Evolutionary conservation across 192 early-diverging fungal genomes (phyloP), one percentile per base, ranked within the genome.

Genomic region (Coemansia umbellata): DNA sequence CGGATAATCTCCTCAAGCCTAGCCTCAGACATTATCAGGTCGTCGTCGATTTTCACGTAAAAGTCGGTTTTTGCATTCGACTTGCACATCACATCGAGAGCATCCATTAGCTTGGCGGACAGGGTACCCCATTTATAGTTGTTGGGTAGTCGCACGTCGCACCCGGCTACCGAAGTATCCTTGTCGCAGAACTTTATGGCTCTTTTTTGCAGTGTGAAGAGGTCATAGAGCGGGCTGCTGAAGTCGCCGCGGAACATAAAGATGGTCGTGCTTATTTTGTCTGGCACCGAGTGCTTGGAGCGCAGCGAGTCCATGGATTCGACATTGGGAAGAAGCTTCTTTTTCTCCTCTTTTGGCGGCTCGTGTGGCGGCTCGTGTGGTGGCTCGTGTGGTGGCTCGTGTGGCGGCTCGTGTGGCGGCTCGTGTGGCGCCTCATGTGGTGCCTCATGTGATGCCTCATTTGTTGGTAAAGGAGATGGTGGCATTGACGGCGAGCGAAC

Each of bases 221-320:
- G 3, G 17, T 49, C 47, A 31, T 47, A 35, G 8, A 11, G 27
- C 6, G 28, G 28, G 31, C 47, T 31, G 19, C 47, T 49, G 14
- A 32, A 32, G 31, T 49, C 47, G 8, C 31, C 47, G 13, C 47
- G 28, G 21, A 49, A 49, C 47, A 31, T 49, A 17, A 49, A 49
- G 2, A 49, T 19, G 5, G 47, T 49, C 18, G 47, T 33, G 4
- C 30, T 49, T 5, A 49, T 49, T 3, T 47, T 19, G 4, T 24
- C 2, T 1, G 41, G 19, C 0, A 23, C 41, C 19, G 21, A 8
- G 21, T 23, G 41, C 8, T 23, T 23, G 1, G 18, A 23, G 3
- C 24, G 5, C 21, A 42, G 11, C 21, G 41, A 42, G 14, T 42
- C 21, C 6, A 42, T 9, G 7, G 21, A 9, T 3, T 5, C 13